Conservation (phyloP, 202 grass and related monocot species). For the Digitaria exilis region DNA sequence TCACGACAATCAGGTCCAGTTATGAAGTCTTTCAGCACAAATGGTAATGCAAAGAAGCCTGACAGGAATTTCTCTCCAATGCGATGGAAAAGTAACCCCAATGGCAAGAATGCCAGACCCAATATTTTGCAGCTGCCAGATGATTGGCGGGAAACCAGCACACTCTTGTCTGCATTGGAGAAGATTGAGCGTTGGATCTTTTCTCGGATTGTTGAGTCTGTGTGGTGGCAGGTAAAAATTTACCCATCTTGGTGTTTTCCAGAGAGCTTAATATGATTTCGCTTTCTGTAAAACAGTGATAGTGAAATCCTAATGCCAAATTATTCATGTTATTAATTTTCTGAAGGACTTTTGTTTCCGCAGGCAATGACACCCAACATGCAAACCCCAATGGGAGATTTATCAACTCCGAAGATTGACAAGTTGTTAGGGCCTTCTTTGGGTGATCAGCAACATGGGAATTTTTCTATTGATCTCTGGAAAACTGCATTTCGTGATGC, state of each 20-base stretch:
- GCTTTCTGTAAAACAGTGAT: conserved; percentile 20
- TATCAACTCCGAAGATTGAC: conserved; percentile 44
- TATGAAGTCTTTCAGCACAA: conserved; percentile 38
- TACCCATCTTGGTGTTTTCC: background rate
- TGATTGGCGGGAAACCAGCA: conserved; percentile 71
- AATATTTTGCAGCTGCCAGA: conserved; percentile 47
- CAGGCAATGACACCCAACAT: conserved; percentile 82
- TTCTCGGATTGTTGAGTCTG: conserved; percentile 75
- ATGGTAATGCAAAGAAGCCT: conserved; percentile 46
- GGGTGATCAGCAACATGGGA: conserved; percentile 66
- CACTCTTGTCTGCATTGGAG: conserved; percentile 62
- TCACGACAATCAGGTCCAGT: conserved; percentile 43
- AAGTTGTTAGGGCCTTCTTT: conserved; percentile 42
- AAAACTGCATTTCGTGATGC: conserved; percentile 74
- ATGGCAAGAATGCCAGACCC: conserved; percentile 39
- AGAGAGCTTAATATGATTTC: conserved; percentile 17
- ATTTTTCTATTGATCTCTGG: conserved; percentile 78
- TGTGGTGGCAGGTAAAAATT: conserved; percentile 93
- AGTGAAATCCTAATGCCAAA: background rate
- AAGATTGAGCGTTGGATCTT: conserved; percentile 96
- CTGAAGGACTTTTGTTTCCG: conserved; percentile 38
- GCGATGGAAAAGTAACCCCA: conserved; percentile 46
- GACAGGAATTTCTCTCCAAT: conserved; percentile 27
- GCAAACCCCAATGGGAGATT: conserved; percentile 62
- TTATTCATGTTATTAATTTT: conserved; percentile 23